phyloP scores from a whole-genome alignment of 306 rosid species.

The Castanea mollissima region DNA sequence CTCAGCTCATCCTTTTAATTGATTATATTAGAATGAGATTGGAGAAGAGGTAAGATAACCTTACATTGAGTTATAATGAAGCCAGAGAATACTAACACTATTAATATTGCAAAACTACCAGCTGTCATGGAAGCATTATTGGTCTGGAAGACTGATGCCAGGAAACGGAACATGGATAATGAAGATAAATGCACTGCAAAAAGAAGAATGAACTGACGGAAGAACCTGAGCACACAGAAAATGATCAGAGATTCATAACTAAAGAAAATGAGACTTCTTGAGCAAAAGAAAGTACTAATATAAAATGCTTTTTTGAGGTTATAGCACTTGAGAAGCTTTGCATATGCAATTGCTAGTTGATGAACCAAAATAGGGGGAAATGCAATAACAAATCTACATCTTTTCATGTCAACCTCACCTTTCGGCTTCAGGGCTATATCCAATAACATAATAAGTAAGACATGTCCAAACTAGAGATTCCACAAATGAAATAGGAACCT shows the following conservation, averaged over 20 bases:
- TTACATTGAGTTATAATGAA: constrained; percentile 27
- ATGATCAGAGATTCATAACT: neutral
- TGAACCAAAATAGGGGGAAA: no score
- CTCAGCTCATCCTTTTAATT: neutral
- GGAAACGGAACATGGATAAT: constrained; percentile 37
- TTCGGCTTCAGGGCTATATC: constrained; percentile 38
- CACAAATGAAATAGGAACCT: constrained; percentile 45
- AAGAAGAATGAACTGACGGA: constrained; percentile 33
- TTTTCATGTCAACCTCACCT: constrained; percentile 14
- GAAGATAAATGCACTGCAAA: constrained; percentile 28
- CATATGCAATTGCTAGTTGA: no score
- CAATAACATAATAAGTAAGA: constrained; percentile 54
- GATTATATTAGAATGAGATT: neutral
- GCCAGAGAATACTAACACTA: constrained; percentile 27
- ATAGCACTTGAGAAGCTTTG: no score
- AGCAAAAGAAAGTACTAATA: neutral
- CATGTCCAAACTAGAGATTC: constrained; percentile 49
- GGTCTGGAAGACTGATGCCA: constrained; percentile 29
- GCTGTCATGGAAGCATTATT: constrained; percentile 23
- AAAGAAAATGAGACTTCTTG: neutral
- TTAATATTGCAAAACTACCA: constrained; percentile 16
- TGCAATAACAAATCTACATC: no score
- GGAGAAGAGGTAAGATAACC: constrained; percentile 4
- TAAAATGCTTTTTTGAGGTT: neutral
- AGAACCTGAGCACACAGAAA: constrained; percentile 28